These are phyloP conservation scores for Phytophthora podocarpi DNA, from an alignment of 352 stramenopile species.

Conservation along the genomic window DNA sequence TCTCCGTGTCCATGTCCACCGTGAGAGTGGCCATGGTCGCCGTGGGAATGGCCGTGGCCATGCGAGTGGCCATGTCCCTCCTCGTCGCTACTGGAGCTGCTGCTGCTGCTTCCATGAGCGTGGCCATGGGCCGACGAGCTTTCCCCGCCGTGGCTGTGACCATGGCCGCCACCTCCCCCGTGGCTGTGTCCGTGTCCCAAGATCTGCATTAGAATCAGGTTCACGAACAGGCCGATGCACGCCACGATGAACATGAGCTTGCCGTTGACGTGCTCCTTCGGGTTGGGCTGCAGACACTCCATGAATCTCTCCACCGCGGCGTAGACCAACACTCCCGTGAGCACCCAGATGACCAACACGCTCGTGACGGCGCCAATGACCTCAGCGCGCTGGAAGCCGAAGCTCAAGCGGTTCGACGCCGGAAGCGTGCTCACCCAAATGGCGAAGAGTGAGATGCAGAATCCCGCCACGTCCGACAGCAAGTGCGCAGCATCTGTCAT, in stretches of 20 bases:
- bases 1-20: constrained; percentile 32
- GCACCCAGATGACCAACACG: constrained; percentile 93
- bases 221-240: constrained; percentile 95
- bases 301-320: constrained; percentile 92
- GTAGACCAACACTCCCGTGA: constrained; percentile 94
- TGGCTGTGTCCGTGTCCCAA: constrained; percentile 84
- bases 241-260: constrained; percentile 97
- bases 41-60: constrained; percentile 40
- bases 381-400: constrained; percentile 95
- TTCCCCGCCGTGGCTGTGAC: constrained; percentile 39
- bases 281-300: constrained; percentile 76
- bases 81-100: constrained; percentile 23
- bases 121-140: constrained; percentile 44
- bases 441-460: constrained; percentile 80
- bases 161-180: constrained; percentile 47
- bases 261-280: constrained; percentile 91
- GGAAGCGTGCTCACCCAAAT: constrained; percentile 75
- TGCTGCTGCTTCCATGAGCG: constrained; percentile 24
- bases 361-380: constrained; percentile 94
- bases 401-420: constrained; percentile 87
- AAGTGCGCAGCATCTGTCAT: constrained; percentile 91
- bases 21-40: constrained; percentile 30
- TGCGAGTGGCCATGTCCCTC: constrained; percentile 34
- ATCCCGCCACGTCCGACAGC: constrained; percentile 78
- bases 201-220: constrained; percentile 95